These are phyloP conservation scores for Friedmanniomyces endolithicus DNA, from an alignment of 495 filamentous ascomycete genomes.

Conservation along the genomic window DNA sequence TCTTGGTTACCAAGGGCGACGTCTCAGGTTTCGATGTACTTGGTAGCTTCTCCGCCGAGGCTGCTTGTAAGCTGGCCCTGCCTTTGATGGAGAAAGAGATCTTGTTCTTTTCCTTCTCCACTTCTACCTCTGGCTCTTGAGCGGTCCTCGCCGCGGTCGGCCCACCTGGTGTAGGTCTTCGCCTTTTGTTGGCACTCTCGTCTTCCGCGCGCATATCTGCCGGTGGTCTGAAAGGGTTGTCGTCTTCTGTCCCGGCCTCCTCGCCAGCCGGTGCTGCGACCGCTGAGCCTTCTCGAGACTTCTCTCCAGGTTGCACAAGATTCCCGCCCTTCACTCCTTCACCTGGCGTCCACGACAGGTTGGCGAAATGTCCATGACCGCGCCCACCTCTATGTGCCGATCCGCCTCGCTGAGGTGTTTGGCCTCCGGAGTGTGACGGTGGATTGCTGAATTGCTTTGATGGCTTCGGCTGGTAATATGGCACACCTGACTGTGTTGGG, in stretches of 20 bases:
- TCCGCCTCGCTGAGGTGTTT: constrained; percentile 25
- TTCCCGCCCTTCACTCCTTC: constrained; percentile 30
- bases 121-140: background rate
- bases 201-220: constrained; percentile 56
- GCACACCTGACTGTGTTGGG: constrained; percentile 20
- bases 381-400: constrained; percentile 24
- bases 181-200: constrained; percentile 35
- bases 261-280: background rate
- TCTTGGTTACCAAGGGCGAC: constrained; percentile 13
- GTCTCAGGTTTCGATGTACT: constrained; percentile 5
- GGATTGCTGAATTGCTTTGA: constrained; percentile 32
- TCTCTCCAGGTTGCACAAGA: constrained; percentile 23
- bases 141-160: background rate
- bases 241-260: constrained; percentile 31
- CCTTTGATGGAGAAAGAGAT: constrained; percentile 23
- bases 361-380: constrained; percentile 47
- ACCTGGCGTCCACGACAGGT: constrained; percentile 47
- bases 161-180: constrained; percentile 20
- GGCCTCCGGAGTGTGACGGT: constrained; percentile 3
- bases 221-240: constrained; percentile 47
- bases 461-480: constrained; percentile 43
- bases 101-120: constrained; percentile 17
- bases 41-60: constrained; percentile 2
- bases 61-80: constrained; percentile 3
- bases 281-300: constrained; percentile 8